Evolutionary conservation across 768 basidiomycete genomes (phyloP).

Genomic region (Amanita rubescens): DNA sequence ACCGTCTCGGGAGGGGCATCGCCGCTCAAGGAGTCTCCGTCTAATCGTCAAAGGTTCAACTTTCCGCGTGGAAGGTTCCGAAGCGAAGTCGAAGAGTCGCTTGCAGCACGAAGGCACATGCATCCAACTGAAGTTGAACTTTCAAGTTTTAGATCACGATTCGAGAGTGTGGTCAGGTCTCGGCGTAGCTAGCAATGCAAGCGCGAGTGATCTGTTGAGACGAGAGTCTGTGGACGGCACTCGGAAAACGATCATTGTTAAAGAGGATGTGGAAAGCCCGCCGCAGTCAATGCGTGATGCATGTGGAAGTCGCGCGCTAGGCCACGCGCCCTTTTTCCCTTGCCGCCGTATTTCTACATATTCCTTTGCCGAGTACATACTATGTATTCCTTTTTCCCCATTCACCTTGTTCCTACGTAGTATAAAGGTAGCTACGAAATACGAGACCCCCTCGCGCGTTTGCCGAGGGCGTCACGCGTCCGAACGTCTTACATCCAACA

Average conservation of each 20-base stretch:
- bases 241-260: constrained; percentile 64
- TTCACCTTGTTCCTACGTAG: no score
- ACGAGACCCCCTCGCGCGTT: no score
- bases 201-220: constrained; percentile 57
- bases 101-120: constrained; percentile 39
- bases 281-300: no score
- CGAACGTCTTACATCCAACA: no score
- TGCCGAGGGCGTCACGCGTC: no score
- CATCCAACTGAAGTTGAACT: constrained; percentile 67
- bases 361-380: no score
- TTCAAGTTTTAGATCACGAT: constrained; percentile 52
- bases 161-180: constrained; percentile 70
- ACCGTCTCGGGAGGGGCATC: constrained; percentile 25
- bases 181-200: constrained; percentile 41
- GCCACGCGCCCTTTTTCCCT: no score
- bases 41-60: constrained; percentile 29
- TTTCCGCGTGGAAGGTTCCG: constrained; percentile 60
- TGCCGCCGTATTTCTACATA: no score
- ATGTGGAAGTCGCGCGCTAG: no score
- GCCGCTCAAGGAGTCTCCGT: constrained; percentile 25
- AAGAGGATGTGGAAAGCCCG: constrained; percentile 75
- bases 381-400: no score
- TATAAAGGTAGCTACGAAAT: no score
- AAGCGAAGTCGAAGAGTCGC: constrained; percentile 59
- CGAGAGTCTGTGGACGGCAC: constrained; percentile 61